Evolutionary conservation across 371 early-diverging fungal species (phyloP), one percentile per base, ranked within the genome.

Genomic region (Agmasoma carcini): DNA sequence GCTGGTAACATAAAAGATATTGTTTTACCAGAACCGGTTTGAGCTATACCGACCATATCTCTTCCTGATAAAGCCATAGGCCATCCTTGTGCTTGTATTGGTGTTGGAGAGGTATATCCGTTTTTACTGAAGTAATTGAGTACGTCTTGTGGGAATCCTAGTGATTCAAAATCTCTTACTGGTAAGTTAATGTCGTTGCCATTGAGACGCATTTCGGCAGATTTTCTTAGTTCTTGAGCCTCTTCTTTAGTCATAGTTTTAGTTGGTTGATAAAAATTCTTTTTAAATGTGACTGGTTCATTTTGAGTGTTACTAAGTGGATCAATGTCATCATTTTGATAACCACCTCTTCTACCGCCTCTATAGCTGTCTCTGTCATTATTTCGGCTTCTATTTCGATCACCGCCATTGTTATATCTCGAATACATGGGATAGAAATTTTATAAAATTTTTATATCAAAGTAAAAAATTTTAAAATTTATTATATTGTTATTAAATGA

Each of bases 41-140:
- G 84, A 14, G 96, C 96, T 61, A 94, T 83, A 74, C 92, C 99
- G 27, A 95, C 92, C 73, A 97, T 84, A 75, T 95, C 90, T 56
- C 91, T 80, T 55, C 95, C 95, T 39, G 82, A 82, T 31, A 97
- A 80, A 11, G 94, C 93, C 91, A 91, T 90, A 7, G 96, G 92
- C 92, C 92, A 92, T 47, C 94, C 96, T 73, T 94, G 94, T 22
- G 88, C 83, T 78, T 95, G 98, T 67, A 98, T 95, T 31, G 90
- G 78, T 0, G 96, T 95, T 26, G 98, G 98, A 2, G 75, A 74
- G 20, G 77, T 74, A 77, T 88, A 95, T 0, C 89, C 88, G 47
- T 83, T 80, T 40, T 80, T 79, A 11, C 1, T 53, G 38, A 97
- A 80, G 69, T 86, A 86, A 48, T 81, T 78, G 66, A 92, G 77